Conservation (phyloP, 768 basidiomycete species). For the Boletus reticulatus region DNA sequence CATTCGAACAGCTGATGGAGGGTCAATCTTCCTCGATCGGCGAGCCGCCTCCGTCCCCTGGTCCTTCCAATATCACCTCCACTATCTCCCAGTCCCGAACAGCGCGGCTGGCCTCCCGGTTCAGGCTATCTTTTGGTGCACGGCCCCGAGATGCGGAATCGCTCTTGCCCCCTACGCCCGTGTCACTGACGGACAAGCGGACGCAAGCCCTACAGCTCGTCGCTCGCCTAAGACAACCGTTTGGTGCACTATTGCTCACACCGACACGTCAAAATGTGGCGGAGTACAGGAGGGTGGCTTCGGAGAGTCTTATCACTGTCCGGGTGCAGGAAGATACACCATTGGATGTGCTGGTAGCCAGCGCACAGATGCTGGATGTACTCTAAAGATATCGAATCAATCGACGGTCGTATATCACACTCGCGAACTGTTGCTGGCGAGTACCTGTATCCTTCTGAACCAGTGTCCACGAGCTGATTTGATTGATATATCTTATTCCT, state of each 20-base stretch:
- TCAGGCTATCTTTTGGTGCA: too few species aligned
- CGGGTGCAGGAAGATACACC: not conserved
- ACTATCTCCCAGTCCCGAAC: not conserved
- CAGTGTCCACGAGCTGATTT: too few species aligned
- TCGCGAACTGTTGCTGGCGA: too few species aligned
- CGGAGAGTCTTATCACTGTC: conserved; percentile 6
- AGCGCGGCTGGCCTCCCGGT: too few species aligned
- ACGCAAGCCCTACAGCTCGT: not conserved
- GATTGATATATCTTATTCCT: too few species aligned
- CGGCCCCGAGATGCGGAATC: too few species aligned
- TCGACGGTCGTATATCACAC: too few species aligned
- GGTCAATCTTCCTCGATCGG: too few species aligned
- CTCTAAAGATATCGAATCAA: not conserved
- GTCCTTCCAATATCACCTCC: not conserved
- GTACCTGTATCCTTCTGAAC: too few species aligned
- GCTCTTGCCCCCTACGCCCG: not conserved
- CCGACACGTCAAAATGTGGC: not conserved
- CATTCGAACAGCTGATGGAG: too few species aligned
- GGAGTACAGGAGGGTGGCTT: conserved; percentile 8
- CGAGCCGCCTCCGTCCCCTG: too few species aligned
- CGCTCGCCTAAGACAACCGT: not conserved
- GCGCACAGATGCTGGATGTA: not conserved
- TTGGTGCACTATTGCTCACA: not conserved
- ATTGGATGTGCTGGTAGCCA: not conserved
- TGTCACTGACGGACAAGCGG: not conserved